Percentiles rank a stretch among this genome's conserved stretches.
Conservation (phyloP, 1,139 yeast species). For the Debaryomyces robertsiae region DNA sequence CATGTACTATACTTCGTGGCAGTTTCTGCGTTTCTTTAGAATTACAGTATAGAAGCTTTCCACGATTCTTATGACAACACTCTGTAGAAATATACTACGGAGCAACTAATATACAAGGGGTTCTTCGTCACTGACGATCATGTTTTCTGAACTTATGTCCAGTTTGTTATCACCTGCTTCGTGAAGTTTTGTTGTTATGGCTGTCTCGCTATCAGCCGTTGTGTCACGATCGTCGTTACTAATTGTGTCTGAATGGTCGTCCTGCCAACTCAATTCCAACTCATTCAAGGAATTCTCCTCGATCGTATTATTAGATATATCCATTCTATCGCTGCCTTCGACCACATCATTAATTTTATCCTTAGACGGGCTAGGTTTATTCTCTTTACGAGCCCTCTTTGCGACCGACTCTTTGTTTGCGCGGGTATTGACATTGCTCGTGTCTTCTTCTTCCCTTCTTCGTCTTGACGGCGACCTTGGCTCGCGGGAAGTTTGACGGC, state of each 20-base stretch:
- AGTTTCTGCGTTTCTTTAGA: too few species aligned
- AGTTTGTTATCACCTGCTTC: slow-evolving; percentile 13
- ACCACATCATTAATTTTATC: not conserved
- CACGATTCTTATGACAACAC: too few species aligned
- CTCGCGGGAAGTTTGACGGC: not conserved
- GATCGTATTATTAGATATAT: slow-evolving; percentile 15
- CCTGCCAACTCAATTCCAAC: not conserved
- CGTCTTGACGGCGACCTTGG: slow-evolving; percentile 9
- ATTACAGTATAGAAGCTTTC: too few species aligned
- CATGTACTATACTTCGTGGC: too few species aligned
- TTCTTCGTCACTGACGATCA: slow-evolving; percentile 7
- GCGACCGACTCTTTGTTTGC: slow-evolving; percentile 10
- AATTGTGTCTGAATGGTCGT: slow-evolving; percentile 1
- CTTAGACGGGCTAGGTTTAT: slow-evolving; percentile 4
- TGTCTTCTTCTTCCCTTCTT: slow-evolving; percentile 6
- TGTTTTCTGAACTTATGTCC: slow-evolving; percentile 15
- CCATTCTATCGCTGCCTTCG: slow-evolving; percentile 16
- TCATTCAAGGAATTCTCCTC: slow-evolving; percentile 11
- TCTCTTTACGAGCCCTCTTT: slow-evolving; percentile 12
- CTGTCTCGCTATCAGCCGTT: slow-evolving; percentile 1
- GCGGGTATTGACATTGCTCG: not conserved
- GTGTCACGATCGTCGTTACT: slow-evolving; percentile 1
- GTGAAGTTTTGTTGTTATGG: slow-evolving; percentile 1
- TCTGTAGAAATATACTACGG: too few species aligned
- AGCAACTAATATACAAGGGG: slow-evolving; percentile 9